These are phyloP conservation scores for Exophiala bonariae DNA, from an alignment of 2,329 filamentous ascomycete species.

Conservation along the genomic window DNA sequence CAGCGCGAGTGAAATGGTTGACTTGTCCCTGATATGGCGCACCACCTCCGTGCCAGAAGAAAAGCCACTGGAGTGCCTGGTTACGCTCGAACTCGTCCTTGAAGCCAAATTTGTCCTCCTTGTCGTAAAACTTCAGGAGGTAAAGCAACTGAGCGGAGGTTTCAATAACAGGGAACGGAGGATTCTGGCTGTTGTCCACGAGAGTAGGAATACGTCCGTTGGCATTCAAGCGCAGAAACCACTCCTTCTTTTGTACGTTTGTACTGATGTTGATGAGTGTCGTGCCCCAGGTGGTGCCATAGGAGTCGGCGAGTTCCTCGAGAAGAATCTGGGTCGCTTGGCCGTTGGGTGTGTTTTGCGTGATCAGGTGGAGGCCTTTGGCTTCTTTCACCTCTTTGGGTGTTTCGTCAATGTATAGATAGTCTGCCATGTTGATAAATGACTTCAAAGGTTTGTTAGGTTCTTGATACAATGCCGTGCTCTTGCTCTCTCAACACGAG, in stretches of 20 bases:
- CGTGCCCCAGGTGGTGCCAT: slow-evolving; percentile 51
- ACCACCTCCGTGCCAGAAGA: slow-evolving; percentile 47
- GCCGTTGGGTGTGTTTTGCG: slow-evolving; percentile 53
- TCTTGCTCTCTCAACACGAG: no score
- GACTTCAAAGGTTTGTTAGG: no score
- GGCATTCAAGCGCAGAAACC: slow-evolving; percentile 30
- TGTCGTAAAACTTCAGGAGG: slow-evolving; percentile 51
- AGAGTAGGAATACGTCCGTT: slow-evolving; percentile 49
- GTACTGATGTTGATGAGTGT: slow-evolving; percentile 52
- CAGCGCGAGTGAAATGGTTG: slow-evolving; percentile 47
- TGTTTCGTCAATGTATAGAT: slow-evolving; percentile 46
- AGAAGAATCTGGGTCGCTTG: slow-evolving; percentile 55
- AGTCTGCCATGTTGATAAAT: slow-evolving; percentile 40
- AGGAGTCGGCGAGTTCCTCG: slow-evolving; percentile 54
- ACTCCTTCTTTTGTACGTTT: slow-evolving; percentile 59
- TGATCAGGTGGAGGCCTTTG: slow-evolving; percentile 55
- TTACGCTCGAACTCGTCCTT: slow-evolving; percentile 51
- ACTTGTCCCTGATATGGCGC: slow-evolving; percentile 39
- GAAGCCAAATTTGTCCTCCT: slow-evolving; percentile 53
- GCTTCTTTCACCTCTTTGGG: slow-evolving; percentile 48
- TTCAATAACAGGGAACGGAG: slow-evolving; percentile 55
- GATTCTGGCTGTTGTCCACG: slow-evolving; percentile 50
- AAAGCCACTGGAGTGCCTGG: slow-evolving; percentile 53
- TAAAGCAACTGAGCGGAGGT: slow-evolving; percentile 56
- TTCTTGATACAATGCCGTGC: no score